These are phyloP conservation scores for Dryadomyces sulphureus DNA, from an alignment of 2,329 filamentous ascomycete species.

Conservation along the genomic window DNA sequence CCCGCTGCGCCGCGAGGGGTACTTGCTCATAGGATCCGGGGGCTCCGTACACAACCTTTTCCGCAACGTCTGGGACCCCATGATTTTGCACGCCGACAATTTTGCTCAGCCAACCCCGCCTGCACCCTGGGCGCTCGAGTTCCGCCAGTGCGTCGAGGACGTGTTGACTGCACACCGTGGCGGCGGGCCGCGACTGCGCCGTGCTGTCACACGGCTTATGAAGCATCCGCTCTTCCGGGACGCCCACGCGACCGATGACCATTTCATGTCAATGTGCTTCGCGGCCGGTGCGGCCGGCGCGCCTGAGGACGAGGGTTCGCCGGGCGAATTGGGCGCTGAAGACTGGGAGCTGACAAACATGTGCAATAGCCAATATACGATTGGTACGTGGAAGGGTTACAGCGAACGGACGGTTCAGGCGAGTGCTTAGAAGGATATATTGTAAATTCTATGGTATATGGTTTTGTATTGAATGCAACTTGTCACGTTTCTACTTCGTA, in stretches of 20 bases:
- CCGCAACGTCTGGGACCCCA: conserved; percentile 49
- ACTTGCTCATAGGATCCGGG: conserved; percentile 40
- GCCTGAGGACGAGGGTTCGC: conserved; percentile 25
- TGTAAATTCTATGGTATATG: too few species aligned
- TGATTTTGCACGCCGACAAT: conserved; percentile 48
- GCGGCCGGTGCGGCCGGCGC: conserved; percentile 41
- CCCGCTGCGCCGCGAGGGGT: conserved; percentile 33
- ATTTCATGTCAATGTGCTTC: conserved; percentile 53
- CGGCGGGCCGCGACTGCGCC: conserved; percentile 36
- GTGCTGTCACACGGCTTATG: conserved; percentile 46
- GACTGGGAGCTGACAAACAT: conserved; percentile 54
- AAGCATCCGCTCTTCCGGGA: conserved; percentile 52
- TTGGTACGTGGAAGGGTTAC: conserved; percentile 27
- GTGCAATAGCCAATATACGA: conserved; percentile 45
- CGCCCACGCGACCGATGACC: conserved; percentile 55
- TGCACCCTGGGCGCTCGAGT: conserved; percentile 46
- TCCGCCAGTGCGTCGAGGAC: conserved; percentile 50
- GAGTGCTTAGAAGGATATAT: background rate
- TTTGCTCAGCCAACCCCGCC: conserved; percentile 45
- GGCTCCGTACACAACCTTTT: conserved; percentile 59
- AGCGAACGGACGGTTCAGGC: too few species aligned
- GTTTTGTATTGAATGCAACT: too few species aligned
- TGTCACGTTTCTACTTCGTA: too few species aligned
- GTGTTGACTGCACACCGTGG: conserved; percentile 27
- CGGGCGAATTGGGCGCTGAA: conserved; percentile 36